Base-by-base conservation (phyloP, 2,329 filamentous ascomycete species). In the Periglandula ipomoeae region DNA sequence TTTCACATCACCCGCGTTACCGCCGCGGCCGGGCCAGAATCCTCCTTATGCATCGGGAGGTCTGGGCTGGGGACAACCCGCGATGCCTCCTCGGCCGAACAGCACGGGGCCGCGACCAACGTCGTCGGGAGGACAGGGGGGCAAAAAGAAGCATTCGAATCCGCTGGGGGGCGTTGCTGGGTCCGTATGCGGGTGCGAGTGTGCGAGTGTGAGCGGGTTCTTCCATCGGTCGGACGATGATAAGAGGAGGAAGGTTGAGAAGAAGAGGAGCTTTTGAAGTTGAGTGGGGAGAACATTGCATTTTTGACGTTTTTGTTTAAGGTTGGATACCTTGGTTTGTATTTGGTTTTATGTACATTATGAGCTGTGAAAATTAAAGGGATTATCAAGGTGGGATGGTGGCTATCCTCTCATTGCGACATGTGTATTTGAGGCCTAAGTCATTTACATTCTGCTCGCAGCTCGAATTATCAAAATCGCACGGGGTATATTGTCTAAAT, bases 181-280 rank as follows among this genome's bases (percentile, higher is more conserved):
- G 42, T 22, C 42, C 42, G 27, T 44, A 44, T 20, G 20, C 26
- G 9, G 42, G 27, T 4, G 13, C 27, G 9, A 26, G 42, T 26
- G 42, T 7, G 42, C 70, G 43, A 75, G 64, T 45, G 70, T 66
- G 54, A 75, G 65, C 54, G 70, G 65, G 44, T 75, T 74, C 61
- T 68, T 70, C 58, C 57, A 54, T 50, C 60, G 53, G 49, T 59
- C 49, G 51, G 66, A 66, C 51, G 59, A 71, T 54, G 64, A 65
- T 17, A 69, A 65, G 50, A 60, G 63, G 45, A 69, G 69, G 58
- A 68, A 70, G 61, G 55, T 67, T 17, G 65, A 67, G 49, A 75
- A 75, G 65, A 75, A 74, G 65, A 65, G 70, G 49, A 75, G 72
- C 54, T 73, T 74, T 51, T 73, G 52, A 49, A 20, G 5, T 7